Evolutionary conservation across 192 early-diverging fungal species (phyloP).

Genomic region (Coemansia sp.): DNA sequence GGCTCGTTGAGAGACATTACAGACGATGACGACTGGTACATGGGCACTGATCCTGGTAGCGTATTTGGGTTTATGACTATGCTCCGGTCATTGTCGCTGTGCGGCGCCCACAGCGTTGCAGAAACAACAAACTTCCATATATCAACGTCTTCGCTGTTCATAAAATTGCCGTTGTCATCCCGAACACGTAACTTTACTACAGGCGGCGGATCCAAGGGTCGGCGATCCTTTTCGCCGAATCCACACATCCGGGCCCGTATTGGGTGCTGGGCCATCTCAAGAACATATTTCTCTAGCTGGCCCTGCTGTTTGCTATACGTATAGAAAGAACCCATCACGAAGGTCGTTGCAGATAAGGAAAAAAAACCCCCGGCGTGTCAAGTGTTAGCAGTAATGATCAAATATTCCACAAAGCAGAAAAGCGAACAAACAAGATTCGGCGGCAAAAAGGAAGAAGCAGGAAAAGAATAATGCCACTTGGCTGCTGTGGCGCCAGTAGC

Average conservation of each 20-base stretch:
- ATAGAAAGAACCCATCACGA: background rate
- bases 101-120: conserved; percentile 48
- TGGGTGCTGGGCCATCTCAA: conserved; percentile 71
- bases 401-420: background rate
- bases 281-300: conserved; percentile 56
- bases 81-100: conserved; percentile 42
- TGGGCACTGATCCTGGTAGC: conserved; percentile 37
- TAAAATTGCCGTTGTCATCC: conserved; percentile 53
- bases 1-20: conserved; percentile 53
- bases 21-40: conserved; percentile 39
- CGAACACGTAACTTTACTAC: conserved; percentile 61
- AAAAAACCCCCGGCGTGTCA: background rate
- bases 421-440: background rate
- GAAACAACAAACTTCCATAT: conserved; percentile 49
- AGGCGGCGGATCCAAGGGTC: conserved; percentile 69
- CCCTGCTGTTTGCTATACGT: conserved; percentile 37
- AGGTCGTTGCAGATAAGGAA: background rate
- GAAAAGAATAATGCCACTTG: conserved; percentile 2
- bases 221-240: conserved; percentile 74
- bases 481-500: background rate
- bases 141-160: conserved; percentile 58
- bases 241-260: conserved; percentile 74
- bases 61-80: conserved; percentile 52
- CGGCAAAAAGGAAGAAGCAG: background rate
- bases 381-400: conserved; percentile 1